Percentiles rank a stretch among this genome's conserved stretches.
Conservation (phyloP, 805 yeast species). For the Danielia oregonensis region DNA sequence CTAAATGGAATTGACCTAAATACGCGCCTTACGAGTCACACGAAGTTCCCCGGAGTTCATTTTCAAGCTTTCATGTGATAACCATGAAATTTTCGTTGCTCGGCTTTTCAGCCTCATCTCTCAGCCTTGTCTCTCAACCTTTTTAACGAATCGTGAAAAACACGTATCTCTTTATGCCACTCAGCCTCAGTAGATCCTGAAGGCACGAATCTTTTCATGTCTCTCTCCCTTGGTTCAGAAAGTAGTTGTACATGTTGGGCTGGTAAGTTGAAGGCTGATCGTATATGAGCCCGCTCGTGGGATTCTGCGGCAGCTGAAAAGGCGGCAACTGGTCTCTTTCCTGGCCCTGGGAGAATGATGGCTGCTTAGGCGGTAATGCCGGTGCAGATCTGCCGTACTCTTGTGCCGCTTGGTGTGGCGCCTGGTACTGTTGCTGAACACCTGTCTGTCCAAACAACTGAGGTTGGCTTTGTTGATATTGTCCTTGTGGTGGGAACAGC, state of each 20-base stretch:
- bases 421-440: background rate
- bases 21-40: too few relatives aligned
- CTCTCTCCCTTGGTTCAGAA: slow-evolving; percentile 16
- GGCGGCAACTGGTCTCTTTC: background rate
- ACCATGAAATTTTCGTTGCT: too few relatives aligned
- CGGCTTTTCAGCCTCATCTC: too few relatives aligned
- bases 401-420: background rate
- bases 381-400: slow-evolving; percentile 6
- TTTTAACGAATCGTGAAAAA: too few relatives aligned
- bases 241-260: slow-evolving; percentile 44
- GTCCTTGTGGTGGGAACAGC: background rate
- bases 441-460: background rate
- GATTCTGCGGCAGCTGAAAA: background rate
- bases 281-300: slow-evolving; percentile 18
- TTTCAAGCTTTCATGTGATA: too few relatives aligned
- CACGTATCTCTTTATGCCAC: too few relatives aligned
- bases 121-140: too few relatives aligned
- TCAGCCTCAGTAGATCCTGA: too few relatives aligned
- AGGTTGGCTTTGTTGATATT: background rate
- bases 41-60: too few relatives aligned
- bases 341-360: slow-evolving; percentile 11
- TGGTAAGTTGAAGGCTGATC: slow-evolving; percentile 43
- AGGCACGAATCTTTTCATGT: too few relatives aligned
- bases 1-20: too few relatives aligned
- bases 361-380: slow-evolving; percentile 20